Percentiles rank a stretch among this genome's conserved stretches.
Evolutionary conservation across 768 basidiomycete species (phyloP).

Genomic region (Collybiopsis luxurians): DNA sequence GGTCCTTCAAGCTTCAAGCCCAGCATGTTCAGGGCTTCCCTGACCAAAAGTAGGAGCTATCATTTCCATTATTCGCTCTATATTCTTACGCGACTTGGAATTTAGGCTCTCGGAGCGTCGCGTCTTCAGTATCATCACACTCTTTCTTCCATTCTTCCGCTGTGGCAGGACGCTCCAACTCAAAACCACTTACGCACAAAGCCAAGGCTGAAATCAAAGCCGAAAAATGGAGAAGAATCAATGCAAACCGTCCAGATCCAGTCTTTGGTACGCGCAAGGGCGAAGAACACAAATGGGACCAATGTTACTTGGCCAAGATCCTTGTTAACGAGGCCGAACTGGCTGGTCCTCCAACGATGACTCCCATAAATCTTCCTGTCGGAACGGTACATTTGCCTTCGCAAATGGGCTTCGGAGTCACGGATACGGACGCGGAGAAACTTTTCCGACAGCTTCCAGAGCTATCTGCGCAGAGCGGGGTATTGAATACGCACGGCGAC

Average conservation of each 20-base stretch:
- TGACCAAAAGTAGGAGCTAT: constrained; percentile 24
- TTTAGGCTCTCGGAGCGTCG: constrained; percentile 35
- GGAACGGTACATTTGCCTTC: constrained; percentile 47
- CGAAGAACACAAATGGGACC: constrained; percentile 65
- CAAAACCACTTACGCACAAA: constrained; percentile 36
- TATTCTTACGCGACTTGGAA: background rate
- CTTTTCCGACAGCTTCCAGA: constrained; percentile 69
- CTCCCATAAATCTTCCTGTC: constrained; percentile 25
- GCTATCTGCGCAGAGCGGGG: constrained; percentile 35
- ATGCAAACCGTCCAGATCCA: constrained; percentile 53
- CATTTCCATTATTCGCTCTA: background rate
- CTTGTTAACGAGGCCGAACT: constrained; percentile 58
- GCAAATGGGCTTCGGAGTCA: constrained; percentile 66
- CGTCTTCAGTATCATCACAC: constrained; percentile 32
- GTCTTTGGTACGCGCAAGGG: constrained; percentile 68
- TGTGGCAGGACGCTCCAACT: constrained; percentile 28
- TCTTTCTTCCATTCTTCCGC: constrained; percentile 47
- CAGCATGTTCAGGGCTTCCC: constrained; percentile 27
- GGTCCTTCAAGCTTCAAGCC: too few relatives aligned
- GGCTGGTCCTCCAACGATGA: constrained; percentile 17
- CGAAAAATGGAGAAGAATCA: constrained; percentile 34
- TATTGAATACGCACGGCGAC: constrained; percentile 11
- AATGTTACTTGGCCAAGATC: constrained; percentile 61
- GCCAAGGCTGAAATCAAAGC: constrained; percentile 45
- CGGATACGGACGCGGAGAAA: constrained; percentile 50